Percentiles rank a stretch among this genome's conserved stretches.
Conservation (phyloP, 2,329 filamentous ascomycete species). For the Sporothrix pallida region DNA sequence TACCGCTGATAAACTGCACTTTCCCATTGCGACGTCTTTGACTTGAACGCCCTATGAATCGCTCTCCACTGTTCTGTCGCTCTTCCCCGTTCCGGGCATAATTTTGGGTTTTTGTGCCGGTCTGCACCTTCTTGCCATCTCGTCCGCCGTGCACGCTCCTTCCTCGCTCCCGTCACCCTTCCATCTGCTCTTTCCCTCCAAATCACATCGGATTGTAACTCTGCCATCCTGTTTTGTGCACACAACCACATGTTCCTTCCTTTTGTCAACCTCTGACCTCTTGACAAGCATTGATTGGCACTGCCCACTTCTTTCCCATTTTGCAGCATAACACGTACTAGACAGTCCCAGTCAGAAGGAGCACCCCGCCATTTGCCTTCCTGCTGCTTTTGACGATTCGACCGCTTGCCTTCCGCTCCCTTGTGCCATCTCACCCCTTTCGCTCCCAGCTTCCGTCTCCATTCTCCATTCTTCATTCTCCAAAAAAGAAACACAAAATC, state of each 20-base stretch:
- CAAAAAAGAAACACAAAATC: background rate
- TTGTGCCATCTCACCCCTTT: background rate
- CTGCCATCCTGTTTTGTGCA: conserved; percentile 9
- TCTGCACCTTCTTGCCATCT: background rate
- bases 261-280: background rate
- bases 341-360: conserved; percentile 12
- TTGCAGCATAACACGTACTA: background rate
- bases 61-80: background rate
- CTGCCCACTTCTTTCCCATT: conserved; percentile 1
- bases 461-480: background rate
- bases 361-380: conserved; percentile 12
- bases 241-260: background rate
- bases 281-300: background rate
- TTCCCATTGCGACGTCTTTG: too few species aligned
- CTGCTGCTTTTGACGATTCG: conserved; percentile 18
- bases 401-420: background rate
- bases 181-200: background rate
- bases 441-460: background rate
- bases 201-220: conserved; percentile 2
- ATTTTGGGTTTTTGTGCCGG: background rate
- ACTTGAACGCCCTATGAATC: too few species aligned
- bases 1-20: background rate
- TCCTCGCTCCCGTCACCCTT: background rate
- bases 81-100: conserved; percentile 25
- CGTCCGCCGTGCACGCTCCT: conserved; percentile 12